Percentiles rank a stretch among this genome's conserved stretches.
These are phyloP conservation scores for Cyberlindnera xishuangbannaensis DNA, from an alignment of 805 yeast species.

Conservation along the genomic window DNA sequence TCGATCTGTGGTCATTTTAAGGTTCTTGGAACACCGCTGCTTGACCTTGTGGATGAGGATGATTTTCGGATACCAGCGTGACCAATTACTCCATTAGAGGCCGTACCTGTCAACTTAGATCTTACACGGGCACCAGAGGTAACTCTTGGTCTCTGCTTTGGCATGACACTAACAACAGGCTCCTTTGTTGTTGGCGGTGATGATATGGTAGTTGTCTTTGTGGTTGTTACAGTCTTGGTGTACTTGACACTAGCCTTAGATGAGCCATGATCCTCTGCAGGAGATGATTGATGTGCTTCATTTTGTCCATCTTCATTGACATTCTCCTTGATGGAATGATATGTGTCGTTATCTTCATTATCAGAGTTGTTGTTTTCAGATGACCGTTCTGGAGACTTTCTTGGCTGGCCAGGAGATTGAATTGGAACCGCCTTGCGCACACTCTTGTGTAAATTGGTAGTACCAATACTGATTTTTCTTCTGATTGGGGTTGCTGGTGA, in stretches of 20 bases:
- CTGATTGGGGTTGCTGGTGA: slow-evolving; percentile 73
- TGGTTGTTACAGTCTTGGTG: slow-evolving; percentile 25
- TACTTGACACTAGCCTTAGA: slow-evolving; percentile 19
- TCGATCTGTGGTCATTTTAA: slow-evolving; percentile 8
- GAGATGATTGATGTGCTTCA: slow-evolving; percentile 2
- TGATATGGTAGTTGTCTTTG: slow-evolving; percentile 26
- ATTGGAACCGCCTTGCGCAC: slow-evolving; percentile 78
- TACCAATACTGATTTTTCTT: slow-evolving; percentile 58
- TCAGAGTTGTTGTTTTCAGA: slow-evolving; percentile 20
- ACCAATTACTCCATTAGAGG: slow-evolving; percentile 16
- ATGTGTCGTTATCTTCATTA: slow-evolving; percentile 24
- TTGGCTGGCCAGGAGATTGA: slow-evolving; percentile 96
- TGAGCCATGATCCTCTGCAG: no score
- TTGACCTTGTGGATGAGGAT: slow-evolving; percentile 20
- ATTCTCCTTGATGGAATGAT: slow-evolving; percentile 22
- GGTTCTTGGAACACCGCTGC: slow-evolving; percentile 19
- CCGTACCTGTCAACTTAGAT: slow-evolving; percentile 22
- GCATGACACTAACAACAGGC: slow-evolving; percentile 14
- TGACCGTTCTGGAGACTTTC: slow-evolving; percentile 47
- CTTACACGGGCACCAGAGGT: slow-evolving; percentile 28
- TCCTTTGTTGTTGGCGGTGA: slow-evolving; percentile 27
- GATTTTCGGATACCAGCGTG: slow-evolving; percentile 25
- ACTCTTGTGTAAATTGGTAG: slow-evolving; percentile 59
- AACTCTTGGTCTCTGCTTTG: slow-evolving; percentile 23
- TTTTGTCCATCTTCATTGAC: slow-evolving; percentile 4